Evolutionary conservation across 2,329 filamentous ascomycete genomes (phyloP).

Genomic region (Ophiognomonia clavigignenti-juglandacearum): DNA sequence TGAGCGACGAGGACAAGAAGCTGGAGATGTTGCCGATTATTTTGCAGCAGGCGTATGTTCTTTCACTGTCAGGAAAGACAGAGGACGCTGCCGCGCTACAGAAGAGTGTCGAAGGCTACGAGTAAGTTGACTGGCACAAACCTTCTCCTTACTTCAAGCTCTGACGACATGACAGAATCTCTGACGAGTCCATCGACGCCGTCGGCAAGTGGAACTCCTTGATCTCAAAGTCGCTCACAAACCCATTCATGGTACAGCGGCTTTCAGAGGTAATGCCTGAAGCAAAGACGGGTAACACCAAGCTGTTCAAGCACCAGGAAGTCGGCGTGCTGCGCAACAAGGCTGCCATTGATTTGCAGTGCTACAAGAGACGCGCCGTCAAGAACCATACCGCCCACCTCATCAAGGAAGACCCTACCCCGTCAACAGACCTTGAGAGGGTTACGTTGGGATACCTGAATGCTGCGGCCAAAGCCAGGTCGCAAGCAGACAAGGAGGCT

Average conservation of each 20-base stretch:
- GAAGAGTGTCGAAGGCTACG: slow-evolving; percentile 53
- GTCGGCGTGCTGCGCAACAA: slow-evolving; percentile 57
- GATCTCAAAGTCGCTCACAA: slow-evolving; percentile 41
- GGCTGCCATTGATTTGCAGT: slow-evolving; percentile 59
- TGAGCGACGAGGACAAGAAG: slow-evolving; percentile 69
- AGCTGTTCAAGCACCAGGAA: slow-evolving; percentile 68
- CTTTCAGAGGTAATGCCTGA: slow-evolving; percentile 50
- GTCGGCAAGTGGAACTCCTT: slow-evolving; percentile 62
- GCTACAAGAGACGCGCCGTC: slow-evolving; percentile 63
- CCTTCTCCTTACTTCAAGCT: not conserved
- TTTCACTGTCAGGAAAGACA: slow-evolving; percentile 59
- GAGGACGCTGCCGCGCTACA: slow-evolving; percentile 62
- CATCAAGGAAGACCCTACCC: slow-evolving; percentile 28
- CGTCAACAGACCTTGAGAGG: slow-evolving; percentile 22
- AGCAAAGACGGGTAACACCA: slow-evolving; percentile 50
- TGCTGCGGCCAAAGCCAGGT: slow-evolving; percentile 68
- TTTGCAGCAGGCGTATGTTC: slow-evolving; percentile 70
- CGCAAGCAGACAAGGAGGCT: slow-evolving; percentile 58
- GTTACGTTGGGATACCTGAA: slow-evolving; percentile 44
- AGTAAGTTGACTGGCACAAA: slow-evolving; percentile 40
- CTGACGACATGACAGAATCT: slow-evolving; percentile 45
- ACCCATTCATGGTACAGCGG: slow-evolving; percentile 65
- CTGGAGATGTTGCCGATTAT: slow-evolving; percentile 70
- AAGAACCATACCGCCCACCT: slow-evolving; percentile 40
- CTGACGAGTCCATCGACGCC: slow-evolving; percentile 61